Evolutionary conservation across 1,139 yeast genomes (phyloP).

Genomic region (Lodderomyces elongisporus): DNA sequence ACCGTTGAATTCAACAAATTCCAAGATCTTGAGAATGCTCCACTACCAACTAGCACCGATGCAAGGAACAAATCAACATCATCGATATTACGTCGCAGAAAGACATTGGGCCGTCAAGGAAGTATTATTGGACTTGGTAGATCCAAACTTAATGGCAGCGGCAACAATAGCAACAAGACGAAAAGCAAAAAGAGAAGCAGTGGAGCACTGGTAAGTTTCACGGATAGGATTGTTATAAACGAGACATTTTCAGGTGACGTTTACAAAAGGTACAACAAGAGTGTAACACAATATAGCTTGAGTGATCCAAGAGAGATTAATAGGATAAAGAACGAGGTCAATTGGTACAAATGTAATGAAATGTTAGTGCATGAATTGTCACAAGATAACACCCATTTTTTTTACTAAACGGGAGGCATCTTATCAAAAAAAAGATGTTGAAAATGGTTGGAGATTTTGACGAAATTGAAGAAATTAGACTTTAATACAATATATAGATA

Average conservation of each 20-base stretch:
- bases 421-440: no score
- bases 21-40: conserved; percentile 18
- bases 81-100: conserved; percentile 6
- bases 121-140: not conserved
- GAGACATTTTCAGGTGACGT: conserved; percentile 46
- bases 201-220: conserved; percentile 19
- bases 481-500: no score
- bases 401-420: no score
- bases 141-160: not conserved
- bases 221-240: conserved; percentile 39
- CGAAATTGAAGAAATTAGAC: no score
- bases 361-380: conserved; percentile 54
- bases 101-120: not conserved
- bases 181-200: not conserved
- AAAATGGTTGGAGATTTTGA: no score
- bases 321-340: conserved; percentile 47
- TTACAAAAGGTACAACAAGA: conserved; percentile 50
- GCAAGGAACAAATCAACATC: conserved; percentile 3
- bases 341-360: conserved; percentile 47
- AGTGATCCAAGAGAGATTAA: conserved; percentile 42
- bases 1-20: conserved; percentile 31
- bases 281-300: conserved; percentile 47
- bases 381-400: conserved; percentile 49
- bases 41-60: conserved; percentile 1
- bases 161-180: conserved; percentile 1